Percentiles rank a stretch among this genome's conserved stretches.
Evolutionary conservation across 495 filamentous ascomycete species (phyloP).

Genomic region (Penicillium ochrochloron): DNA sequence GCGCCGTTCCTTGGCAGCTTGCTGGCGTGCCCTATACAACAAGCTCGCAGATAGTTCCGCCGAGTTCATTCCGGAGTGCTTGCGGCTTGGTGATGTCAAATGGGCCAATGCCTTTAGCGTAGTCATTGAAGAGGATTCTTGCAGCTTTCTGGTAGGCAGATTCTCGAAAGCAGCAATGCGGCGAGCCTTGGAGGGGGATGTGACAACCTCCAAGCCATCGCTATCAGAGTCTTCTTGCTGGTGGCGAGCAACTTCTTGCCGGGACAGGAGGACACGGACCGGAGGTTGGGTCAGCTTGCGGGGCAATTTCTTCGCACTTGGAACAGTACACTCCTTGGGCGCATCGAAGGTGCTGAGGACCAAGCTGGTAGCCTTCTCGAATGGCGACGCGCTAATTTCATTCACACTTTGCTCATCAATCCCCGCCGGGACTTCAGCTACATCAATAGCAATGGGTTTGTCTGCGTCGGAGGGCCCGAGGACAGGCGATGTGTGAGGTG

Average conservation of each 20-base stretch:
- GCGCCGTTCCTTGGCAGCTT: conserved; percentile 78
- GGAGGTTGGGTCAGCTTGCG: conserved; percentile 32
- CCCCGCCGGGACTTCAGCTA: conserved; percentile 17
- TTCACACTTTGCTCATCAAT: conserved; percentile 4
- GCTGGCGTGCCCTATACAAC: conserved; percentile 70
- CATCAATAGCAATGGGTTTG: conserved; percentile 28
- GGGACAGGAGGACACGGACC: conserved; percentile 46
- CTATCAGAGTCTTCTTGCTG: conserved; percentile 64
- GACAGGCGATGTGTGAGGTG: conserved; percentile 56
- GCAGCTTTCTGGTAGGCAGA: conserved; percentile 58
- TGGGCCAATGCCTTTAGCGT: conserved; percentile 75
- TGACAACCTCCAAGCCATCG: conserved; percentile 70
- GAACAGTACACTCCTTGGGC: background rate
- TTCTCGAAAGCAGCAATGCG: conserved; percentile 69
- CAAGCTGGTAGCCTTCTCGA: conserved; percentile 26
- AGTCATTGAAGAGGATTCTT: conserved; percentile 68
- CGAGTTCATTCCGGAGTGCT: conserved; percentile 61
- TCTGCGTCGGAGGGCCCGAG: conserved; percentile 28
- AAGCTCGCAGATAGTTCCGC: conserved; percentile 72
- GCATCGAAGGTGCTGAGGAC: conserved; percentile 10
- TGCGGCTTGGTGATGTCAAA: conserved; percentile 64
- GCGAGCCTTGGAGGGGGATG: conserved; percentile 46
- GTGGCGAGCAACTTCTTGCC: conserved; percentile 43
- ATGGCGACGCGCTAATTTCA: conserved; percentile 19
- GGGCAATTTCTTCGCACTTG: conserved; percentile 19